Conservation (phyloP, 2,329 filamentous ascomycete species). For the Byssothecium circinans region DNA sequence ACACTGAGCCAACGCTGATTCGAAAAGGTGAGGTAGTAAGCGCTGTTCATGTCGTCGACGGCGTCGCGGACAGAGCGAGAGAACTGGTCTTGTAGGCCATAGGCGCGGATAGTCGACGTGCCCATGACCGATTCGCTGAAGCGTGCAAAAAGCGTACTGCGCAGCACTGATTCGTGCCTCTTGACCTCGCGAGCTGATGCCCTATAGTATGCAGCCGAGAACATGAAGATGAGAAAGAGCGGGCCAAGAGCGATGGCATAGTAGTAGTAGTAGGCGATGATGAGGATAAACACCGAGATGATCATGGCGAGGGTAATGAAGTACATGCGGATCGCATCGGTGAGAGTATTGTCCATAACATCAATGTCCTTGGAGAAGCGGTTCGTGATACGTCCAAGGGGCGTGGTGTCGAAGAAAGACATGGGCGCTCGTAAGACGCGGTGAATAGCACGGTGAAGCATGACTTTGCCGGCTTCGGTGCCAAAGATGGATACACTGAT, state of each 20-base stretch:
- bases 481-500: conserved; percentile 76
- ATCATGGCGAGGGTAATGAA: conserved; percentile 83
- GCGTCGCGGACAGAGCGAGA: conserved; percentile 67
- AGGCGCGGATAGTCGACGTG: conserved; percentile 83
- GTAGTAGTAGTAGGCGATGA: conserved; percentile 94
- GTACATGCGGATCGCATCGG: conserved; percentile 91
- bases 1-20: conserved; percentile 93
- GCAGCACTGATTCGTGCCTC: conserved; percentile 85
- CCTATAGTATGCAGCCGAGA: conserved; percentile 85
- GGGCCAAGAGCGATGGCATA: conserved; percentile 72
- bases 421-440: conserved; percentile 70
- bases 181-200: conserved; percentile 92
- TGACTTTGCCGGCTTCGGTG: conserved; percentile 77
- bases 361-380: conserved; percentile 95
- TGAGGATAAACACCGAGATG: conserved; percentile 76
- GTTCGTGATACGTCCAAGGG: conserved; percentile 91
- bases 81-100: conserved; percentile 79
- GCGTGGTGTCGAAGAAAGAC: conserved; percentile 97
- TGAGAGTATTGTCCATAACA: conserved; percentile 91
- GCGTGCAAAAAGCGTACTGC: conserved; percentile 84
- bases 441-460: conserved; percentile 78
- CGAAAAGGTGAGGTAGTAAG: conserved; percentile 92
- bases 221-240: conserved; percentile 74
- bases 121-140: conserved; percentile 88
- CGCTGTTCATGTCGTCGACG: conserved; percentile 89